Conservation (phyloP, 805 yeast genomes). For the Candida corydali region DNA sequence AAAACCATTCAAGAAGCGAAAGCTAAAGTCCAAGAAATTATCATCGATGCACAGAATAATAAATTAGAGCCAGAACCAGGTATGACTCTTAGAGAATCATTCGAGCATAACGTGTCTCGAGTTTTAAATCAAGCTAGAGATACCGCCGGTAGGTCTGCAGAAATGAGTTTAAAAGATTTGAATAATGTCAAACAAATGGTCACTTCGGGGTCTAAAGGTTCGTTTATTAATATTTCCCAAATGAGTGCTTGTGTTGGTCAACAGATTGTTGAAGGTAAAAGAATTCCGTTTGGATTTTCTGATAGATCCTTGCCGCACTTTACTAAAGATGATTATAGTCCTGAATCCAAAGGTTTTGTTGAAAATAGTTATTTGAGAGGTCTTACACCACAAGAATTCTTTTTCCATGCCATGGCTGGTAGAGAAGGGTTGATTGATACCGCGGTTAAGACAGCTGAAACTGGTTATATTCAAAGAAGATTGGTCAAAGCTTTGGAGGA, state of each 20-base stretch:
- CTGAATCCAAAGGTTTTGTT: constrained; percentile 97
- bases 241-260: constrained; percentile 99
- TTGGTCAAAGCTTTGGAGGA: constrained; percentile 94
- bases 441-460: constrained; percentile 98
- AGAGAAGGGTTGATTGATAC: constrained; percentile 99
- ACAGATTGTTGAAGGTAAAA: constrained; percentile 99
- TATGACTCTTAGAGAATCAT: constrained; percentile 98
- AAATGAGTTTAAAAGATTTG: constrained; percentile 87
- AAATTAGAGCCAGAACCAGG: constrained; percentile 94
- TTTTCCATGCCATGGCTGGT: constrained; percentile 99
- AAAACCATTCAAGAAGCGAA: constrained; percentile 92
- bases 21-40: constrained; percentile 89
- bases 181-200: constrained; percentile 99
- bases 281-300: constrained; percentile 95
- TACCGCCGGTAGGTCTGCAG: constrained; percentile 98
- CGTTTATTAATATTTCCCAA: constrained; percentile 96
- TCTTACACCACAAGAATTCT: constrained; percentile 96
- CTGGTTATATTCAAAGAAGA: constrained; percentile 98
- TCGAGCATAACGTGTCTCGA: constrained; percentile 94
- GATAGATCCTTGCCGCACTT: constrained; percentile 97
- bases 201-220: constrained; percentile 98
- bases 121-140: constrained; percentile 97
- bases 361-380: constrained; percentile 97
- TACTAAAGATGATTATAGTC: constrained; percentile 97
- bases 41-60: constrained; percentile 87